Evolutionary conservation across 257 asterid species (phyloP), one percentile per base, ranked within the genome.

Genomic region (Solanum neorickii): DNA sequence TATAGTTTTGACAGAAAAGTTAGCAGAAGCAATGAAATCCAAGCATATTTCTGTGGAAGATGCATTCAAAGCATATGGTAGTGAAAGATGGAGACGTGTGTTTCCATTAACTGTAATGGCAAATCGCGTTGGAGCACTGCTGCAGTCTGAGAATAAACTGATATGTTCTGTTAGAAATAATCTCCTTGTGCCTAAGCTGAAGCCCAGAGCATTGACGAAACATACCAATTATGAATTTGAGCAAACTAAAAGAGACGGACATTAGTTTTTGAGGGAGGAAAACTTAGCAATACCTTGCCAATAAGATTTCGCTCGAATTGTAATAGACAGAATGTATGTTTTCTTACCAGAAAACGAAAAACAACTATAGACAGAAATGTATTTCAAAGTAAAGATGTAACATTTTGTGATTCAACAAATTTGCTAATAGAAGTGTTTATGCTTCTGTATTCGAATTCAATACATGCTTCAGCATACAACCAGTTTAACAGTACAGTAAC

Each of bases 221-320:
- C 98, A 94, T 86, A 92, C 98, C 11, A 94, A 94, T 77, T 90
- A 94, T 37, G 94, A 94, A 37, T 91, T 91, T 33, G 93, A 94
- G 88, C 92, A 82, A 18, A 7, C 29, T 82, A 82, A 29, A 82
- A 82, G 69, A 49, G 4, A 49, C 85, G 0, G 12, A 16, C 27
- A 29, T 27, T 80, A 80, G 66, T 27, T 15, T 78, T 25, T 15
- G 15, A 46, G 83, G 39, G 13, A 14, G 10, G 2, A 29, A 9
- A 5, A 29, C 29, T 47, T 18, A 49, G 85, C 85, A 49, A 49
- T 80, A 31, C 7, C 7, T 37, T 37, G 39, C 39, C 39, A 37
- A 37, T 37, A 37, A 37, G 39, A 37, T 37, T 37, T 37, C 39
- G 7, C 39, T 5, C 39, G 39, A 37, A 37, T 37, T 6, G 85